phyloP scores from a whole-genome alignment of 352 stramenopile species.

The Lagenidium giganteum region DNA sequence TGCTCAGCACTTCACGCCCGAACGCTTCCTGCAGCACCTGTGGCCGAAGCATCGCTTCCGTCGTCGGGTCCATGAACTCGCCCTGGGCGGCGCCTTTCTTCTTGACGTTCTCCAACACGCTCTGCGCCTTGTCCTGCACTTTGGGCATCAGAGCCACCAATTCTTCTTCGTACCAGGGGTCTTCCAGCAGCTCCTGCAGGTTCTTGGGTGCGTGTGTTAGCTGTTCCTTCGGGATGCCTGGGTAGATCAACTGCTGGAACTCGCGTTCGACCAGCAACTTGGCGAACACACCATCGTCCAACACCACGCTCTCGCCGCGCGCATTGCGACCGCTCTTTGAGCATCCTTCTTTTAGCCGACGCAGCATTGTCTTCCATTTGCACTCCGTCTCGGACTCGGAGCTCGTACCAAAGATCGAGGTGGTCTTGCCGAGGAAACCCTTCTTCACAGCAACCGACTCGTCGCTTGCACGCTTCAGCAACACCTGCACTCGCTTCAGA shows the following conservation, averaged over 20 bases:
- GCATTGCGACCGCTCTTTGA: slow-evolving; percentile 46
- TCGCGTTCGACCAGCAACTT: slow-evolving; percentile 58
- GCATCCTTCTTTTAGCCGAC: slow-evolving; percentile 52
- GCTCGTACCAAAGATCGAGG: no score
- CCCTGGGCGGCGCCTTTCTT: slow-evolving; percentile 54
- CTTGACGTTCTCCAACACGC: slow-evolving; percentile 81
- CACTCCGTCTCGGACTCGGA: slow-evolving; percentile 19
- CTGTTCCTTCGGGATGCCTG: slow-evolving; percentile 65
- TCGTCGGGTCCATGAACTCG: slow-evolving; percentile 74
- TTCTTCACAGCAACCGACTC: no score
- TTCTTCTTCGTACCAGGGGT: slow-evolving; percentile 79
- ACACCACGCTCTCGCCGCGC: slow-evolving; percentile 45
- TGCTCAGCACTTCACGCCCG: slow-evolving; percentile 68
- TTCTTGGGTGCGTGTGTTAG: slow-evolving; percentile 62
- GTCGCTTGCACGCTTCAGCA: slow-evolving; percentile 8
- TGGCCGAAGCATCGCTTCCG: slow-evolving; percentile 56
- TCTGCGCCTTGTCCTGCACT: slow-evolving; percentile 68
- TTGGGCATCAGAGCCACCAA: slow-evolving; percentile 77
- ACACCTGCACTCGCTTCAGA: slow-evolving; percentile 33
- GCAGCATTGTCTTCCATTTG: slow-evolving; percentile 64
- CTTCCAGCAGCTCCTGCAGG: slow-evolving; percentile 63
- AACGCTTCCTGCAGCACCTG: slow-evolving; percentile 85
- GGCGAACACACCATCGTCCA: slow-evolving; percentile 79
- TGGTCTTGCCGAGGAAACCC: no score
- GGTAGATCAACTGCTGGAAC: slow-evolving; percentile 80